phyloP scores from a whole-genome alignment of 2,329 filamentous ascomycete species.

The Biscogniauxia mediterranea region DNA sequence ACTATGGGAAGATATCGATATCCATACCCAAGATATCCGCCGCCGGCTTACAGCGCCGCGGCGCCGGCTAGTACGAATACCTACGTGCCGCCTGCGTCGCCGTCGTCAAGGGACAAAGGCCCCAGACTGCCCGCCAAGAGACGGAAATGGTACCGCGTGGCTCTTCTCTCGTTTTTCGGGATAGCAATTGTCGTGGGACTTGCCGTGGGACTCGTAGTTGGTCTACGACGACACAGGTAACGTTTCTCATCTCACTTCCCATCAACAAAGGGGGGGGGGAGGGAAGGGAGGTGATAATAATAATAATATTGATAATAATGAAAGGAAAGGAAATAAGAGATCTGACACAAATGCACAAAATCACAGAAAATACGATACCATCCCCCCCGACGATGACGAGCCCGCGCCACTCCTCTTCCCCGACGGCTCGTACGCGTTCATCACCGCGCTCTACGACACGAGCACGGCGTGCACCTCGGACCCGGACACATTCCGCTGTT shows the following conservation, averaged over 20 bases:
- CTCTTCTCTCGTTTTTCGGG: conserved; percentile 29
- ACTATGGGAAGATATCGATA: not conserved
- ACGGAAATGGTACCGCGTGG: conserved; percentile 36
- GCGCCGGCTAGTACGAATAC: conserved; percentile 1
- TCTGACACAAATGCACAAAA: conserved; percentile 5
- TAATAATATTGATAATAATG: too few species aligned
- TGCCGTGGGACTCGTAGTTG: conserved; percentile 40
- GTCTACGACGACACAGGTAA: conserved; percentile 37
- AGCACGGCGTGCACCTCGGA: conserved; percentile 58
- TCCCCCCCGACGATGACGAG: not conserved
- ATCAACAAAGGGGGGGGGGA: not conserved
- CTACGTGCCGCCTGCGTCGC: conserved; percentile 3
- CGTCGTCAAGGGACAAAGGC: conserved; percentile 8
- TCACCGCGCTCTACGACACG: conserved; percentile 54
- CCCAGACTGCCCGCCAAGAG: conserved; percentile 21
- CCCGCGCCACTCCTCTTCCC: conserved; percentile 46
- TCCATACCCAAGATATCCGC: not conserved
- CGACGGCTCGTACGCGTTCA: conserved; percentile 59
- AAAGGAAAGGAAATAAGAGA: too few species aligned
- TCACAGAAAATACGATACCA: conserved; percentile 2
- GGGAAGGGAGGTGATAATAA: too few species aligned
- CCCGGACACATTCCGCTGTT: conserved; percentile 60
- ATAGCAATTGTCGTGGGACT: conserved; percentile 36
- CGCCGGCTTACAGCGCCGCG: conserved; percentile 2
- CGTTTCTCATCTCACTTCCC: conserved; percentile 11